phyloP scores from a whole-genome alignment of 2,329 filamentous ascomycete genomes.

The Torrubiella hemipterigena region DNA sequence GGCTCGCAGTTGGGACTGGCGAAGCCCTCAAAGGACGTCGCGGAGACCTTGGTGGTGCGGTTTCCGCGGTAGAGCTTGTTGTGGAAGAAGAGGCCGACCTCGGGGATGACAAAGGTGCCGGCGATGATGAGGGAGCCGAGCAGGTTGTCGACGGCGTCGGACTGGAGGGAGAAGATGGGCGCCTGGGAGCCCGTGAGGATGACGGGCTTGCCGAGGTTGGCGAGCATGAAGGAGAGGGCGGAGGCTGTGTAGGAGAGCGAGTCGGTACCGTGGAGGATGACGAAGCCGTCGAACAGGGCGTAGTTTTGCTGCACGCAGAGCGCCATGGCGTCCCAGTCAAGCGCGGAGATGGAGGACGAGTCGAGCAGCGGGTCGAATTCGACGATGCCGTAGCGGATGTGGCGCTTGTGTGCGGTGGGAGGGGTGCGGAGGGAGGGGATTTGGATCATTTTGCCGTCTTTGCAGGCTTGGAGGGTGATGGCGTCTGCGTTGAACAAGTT shows the following conservation, averaged over 20 bases:
- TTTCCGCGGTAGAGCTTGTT: conserved; percentile 84
- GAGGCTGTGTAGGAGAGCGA: conserved; percentile 83
- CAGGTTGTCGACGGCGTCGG: conserved; percentile 83
- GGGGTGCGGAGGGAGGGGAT: conserved; percentile 70
- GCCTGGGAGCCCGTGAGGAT: conserved; percentile 75
- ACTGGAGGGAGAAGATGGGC: conserved; percentile 82
- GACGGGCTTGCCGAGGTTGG: conserved; percentile 82
- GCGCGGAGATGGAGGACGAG: conserved; percentile 78
- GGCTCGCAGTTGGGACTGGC: conserved; percentile 77
- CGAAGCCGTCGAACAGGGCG: conserved; percentile 78
- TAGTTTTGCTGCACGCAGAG: conserved; percentile 74
- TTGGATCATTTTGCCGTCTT: conserved; percentile 32
- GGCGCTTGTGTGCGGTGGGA: conserved; percentile 64
- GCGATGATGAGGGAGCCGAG: conserved; percentile 81
- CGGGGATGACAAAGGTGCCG: conserved; percentile 83
- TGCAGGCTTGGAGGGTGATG: conserved; percentile 39
- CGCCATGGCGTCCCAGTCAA: conserved; percentile 78
- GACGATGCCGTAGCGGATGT: conserved; percentile 71
- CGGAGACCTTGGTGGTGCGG: conserved; percentile 76
- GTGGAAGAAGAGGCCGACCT: conserved; percentile 90
- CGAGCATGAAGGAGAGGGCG: conserved; percentile 85
- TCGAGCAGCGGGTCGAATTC: conserved; percentile 81
- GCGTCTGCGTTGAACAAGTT: conserved; percentile 1
- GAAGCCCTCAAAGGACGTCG: conserved; percentile 78
- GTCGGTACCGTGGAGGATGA: conserved; percentile 84